Base-by-base conservation (phyloP, 1,284 basidiomycete species). In the Pseudozyma sp. region DNA sequence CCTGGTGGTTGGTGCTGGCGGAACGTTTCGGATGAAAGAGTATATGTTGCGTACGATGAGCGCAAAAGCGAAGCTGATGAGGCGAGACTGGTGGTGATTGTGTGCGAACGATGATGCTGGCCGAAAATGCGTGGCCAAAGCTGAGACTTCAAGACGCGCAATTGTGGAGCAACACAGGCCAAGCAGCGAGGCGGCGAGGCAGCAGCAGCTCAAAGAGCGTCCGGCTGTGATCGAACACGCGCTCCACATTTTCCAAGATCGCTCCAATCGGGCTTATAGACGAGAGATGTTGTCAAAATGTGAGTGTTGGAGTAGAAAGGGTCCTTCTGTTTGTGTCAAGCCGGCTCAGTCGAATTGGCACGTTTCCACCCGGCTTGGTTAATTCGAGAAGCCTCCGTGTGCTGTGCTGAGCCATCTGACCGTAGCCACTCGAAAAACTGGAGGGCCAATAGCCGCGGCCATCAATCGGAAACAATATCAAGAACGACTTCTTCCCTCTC, bases 111-210 rank as follows among this genome's bases (percentile, higher is more conserved):
- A 25, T 44, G 31, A 25, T 43, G 38, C 42, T 7, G 18, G 36
- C 1, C 9, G n/a, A 35, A 47, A 40, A 8, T 34, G 52, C 42
- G 67, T 59, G 52, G 61, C 54, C 68, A 60, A 47, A 61, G 50
- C 50, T 40, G 49, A 42, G 52, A 49, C 34, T 53, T 55, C 59
- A 25, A 70, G 68, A 70, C 68, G 68, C 68, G 68, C 68, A 70
- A 70, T 31, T 31, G 68, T 70, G 62, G 62, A 70, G 62, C 68
- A 70, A 70, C 61, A 59, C 57, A 49, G 39, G 18, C 34, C 52
- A 19, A 42, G 40, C 42, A 48, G n/a, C 18, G 5, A 19, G 40
- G 45, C 38, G 25, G 25, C 25, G 25, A 11, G 45, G 16, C 21
- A 34, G 56, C 56, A 34, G 58, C 9, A 47, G 58, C 52, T 44